Conservation (phyloP, 371 early-diverging fungal genomes). For the Fennellomyces sp. region DNA sequence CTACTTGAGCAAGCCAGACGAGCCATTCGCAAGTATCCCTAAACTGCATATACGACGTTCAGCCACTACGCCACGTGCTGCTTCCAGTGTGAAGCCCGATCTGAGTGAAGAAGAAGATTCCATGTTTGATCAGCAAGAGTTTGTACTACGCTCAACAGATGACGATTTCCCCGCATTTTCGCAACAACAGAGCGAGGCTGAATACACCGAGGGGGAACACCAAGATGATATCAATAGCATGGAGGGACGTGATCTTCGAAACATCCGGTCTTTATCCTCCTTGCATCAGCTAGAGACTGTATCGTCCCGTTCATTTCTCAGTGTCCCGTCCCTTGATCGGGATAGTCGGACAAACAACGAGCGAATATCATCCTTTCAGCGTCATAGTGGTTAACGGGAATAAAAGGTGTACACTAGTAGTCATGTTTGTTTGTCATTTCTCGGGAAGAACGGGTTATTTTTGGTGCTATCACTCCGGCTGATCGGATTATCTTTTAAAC, state of each 20-base stretch:
- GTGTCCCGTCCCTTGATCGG: background rate
- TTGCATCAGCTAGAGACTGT: too few relatives aligned
- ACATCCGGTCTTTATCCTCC: too few relatives aligned
- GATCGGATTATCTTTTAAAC: background rate
- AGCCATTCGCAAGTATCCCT: constrained; percentile 1
- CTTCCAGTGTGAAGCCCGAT: constrained; percentile 1
- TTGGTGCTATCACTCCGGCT: background rate
- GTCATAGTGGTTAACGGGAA: background rate
- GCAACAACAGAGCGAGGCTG: too few relatives aligned
- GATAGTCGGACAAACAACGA: background rate
- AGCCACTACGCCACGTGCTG: constrained; percentile 14
- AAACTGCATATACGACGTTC: constrained; percentile 13
- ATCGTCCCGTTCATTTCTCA: background rate
- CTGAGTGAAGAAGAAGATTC: constrained; percentile 5
- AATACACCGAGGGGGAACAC: background rate
- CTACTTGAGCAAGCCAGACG: constrained; percentile 20
- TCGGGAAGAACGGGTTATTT: too few relatives aligned
- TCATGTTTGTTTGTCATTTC: too few relatives aligned
- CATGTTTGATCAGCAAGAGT: constrained; percentile 42
- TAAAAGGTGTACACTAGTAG: too few relatives aligned
- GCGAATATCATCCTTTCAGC: background rate
- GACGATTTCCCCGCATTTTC: background rate
- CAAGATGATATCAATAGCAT: background rate
- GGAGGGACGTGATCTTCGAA: background rate
- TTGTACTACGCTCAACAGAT: constrained; percentile 30